Evolutionary conservation across 768 basidiomycete genomes (phyloP).

Genomic region (Lactarius deliciosus): DNA sequence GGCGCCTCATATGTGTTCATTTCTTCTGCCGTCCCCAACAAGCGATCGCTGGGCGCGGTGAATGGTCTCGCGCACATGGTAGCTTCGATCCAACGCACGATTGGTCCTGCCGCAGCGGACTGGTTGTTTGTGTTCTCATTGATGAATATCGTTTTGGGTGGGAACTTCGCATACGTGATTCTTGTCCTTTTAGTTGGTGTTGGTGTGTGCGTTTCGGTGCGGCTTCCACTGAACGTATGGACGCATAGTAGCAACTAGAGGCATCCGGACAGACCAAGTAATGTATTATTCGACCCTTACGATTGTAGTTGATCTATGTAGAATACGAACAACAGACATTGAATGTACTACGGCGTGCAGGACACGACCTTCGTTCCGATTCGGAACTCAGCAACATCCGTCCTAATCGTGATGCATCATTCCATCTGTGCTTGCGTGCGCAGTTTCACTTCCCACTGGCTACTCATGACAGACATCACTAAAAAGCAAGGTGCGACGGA

Average conservation of each 20-base stretch:
- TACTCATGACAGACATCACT: not conserved
- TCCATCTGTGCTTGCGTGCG: not conserved
- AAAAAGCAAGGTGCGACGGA: too few species aligned
- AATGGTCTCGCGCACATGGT: constrained; percentile 51
- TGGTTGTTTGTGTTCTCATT: constrained; percentile 68
- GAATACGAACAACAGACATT: not conserved
- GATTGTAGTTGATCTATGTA: not conserved
- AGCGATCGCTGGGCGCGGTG: constrained; percentile 61
- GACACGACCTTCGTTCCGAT: not conserved
- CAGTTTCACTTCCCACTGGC: not conserved
- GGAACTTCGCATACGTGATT: not conserved
- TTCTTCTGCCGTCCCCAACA: constrained; percentile 59
- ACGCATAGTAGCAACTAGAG: not conserved
- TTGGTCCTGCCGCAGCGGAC: constrained; percentile 56
- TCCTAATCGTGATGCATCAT: not conserved
- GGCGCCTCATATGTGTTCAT: constrained; percentile 71
- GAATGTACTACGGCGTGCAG: not conserved
- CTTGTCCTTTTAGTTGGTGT: not conserved
- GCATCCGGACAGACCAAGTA: not conserved
- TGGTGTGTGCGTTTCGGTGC: not conserved
- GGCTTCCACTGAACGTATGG: constrained; percentile 1
- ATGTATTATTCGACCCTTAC: not conserved
- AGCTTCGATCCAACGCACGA: constrained; percentile 39
- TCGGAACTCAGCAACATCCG: not conserved
- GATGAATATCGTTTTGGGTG: constrained; percentile 29